These are phyloP conservation scores for Hibiscus tridactylites DNA, from an alignment of 345 rosid species.

Conservation along the genomic window DNA sequence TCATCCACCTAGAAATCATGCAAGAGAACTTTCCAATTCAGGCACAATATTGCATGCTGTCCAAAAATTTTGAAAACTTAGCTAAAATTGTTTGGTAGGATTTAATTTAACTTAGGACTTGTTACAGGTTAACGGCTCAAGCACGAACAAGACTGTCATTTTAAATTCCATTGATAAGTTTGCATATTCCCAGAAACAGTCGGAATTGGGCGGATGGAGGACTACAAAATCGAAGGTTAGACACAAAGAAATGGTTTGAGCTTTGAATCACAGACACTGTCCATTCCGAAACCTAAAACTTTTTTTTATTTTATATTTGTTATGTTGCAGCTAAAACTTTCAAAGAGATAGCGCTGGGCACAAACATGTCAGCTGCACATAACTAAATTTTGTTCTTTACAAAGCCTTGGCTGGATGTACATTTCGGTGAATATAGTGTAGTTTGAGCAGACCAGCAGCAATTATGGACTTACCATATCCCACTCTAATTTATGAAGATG, in stretches of 20 bases:
- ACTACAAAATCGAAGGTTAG: constrained; percentile 69
- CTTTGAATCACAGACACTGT: background rate
- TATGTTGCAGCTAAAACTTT: constrained; percentile 49
- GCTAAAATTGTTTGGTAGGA: background rate
- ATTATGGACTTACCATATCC: background rate
- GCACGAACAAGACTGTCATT: constrained; percentile 25
- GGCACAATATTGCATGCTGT: background rate
- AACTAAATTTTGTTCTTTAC: background rate
- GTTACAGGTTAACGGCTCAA: constrained; percentile 6
- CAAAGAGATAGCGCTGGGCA: constrained; percentile 17
- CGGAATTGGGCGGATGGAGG: constrained; percentile 68
- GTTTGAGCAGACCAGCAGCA: background rate
- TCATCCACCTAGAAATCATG: background rate
- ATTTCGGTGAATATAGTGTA: background rate
- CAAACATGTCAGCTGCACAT: background rate
- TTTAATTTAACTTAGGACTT: constrained; percentile 17
- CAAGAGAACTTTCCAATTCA: background rate
- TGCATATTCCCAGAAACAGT: constrained; percentile 40
- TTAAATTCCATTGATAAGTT: constrained; percentile 48
- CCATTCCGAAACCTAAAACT: background rate
- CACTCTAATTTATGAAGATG: constrained; percentile 1
- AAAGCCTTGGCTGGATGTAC: too few species aligned
- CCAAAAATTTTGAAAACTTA: background rate
- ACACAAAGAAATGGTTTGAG: background rate
- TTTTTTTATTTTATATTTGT: background rate